phyloP scores from a whole-genome alignment of 2,329 filamentous ascomycete species.

The Colletotrichum sp. region DNA sequence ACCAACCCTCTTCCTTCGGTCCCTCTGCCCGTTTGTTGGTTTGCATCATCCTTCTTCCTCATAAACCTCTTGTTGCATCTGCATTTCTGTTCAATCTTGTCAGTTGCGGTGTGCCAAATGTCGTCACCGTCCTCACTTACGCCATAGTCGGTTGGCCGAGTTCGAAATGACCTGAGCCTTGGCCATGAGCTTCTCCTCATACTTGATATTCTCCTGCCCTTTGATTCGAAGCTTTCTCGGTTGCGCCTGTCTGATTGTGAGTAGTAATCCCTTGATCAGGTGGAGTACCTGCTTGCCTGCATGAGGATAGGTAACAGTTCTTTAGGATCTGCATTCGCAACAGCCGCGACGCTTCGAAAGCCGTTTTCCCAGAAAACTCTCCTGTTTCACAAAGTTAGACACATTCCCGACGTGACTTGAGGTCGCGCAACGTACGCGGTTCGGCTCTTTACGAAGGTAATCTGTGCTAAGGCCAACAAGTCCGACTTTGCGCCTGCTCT shows the following conservation, averaged over 20 bases:
- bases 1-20: background rate
- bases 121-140: constrained; percentile 41
- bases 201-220: constrained; percentile 61
- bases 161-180: constrained; percentile 73
- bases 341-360: constrained; percentile 68
- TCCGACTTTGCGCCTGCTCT: constrained; percentile 75
- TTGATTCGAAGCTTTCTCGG: constrained; percentile 66
- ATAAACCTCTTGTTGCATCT: constrained; percentile 56
- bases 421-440: constrained; percentile 58
- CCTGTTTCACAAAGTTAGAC: constrained; percentile 24
- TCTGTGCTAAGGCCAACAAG: constrained; percentile 71
- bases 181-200: constrained; percentile 65
- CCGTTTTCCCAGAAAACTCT: constrained; percentile 78
- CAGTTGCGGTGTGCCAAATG: constrained; percentile 12
- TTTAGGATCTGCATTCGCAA: constrained; percentile 72
- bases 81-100: constrained; percentile 41
- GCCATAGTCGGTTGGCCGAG: constrained; percentile 74
- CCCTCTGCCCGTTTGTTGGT: background rate
- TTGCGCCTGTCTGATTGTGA: constrained; percentile 58
- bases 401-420: background rate
- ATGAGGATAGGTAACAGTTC: constrained; percentile 75
- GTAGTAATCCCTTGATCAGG: background rate
- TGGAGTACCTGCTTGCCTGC: constrained; percentile 53
- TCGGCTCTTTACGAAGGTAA: constrained; percentile 78
- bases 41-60: constrained; percentile 37